Evolutionary conservation across 768 basidiomycete genomes (phyloP).

Genomic region (Russula sp.): DNA sequence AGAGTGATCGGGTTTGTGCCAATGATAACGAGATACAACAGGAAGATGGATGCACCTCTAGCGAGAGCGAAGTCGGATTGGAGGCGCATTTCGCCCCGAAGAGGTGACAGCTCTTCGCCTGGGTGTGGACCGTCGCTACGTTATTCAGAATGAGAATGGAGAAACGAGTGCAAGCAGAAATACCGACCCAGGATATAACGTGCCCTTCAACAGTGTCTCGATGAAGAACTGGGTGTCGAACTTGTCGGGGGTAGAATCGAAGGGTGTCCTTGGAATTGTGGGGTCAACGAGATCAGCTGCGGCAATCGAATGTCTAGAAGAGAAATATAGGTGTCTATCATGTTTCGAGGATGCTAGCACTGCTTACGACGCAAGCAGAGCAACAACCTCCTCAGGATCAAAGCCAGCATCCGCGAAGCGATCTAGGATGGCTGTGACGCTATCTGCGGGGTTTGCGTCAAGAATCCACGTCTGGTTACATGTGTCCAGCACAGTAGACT

Average conservation of each 20-base stretch:
- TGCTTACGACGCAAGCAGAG: slow-evolving; percentile 32
- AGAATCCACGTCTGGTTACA: neutral
- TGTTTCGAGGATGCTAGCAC: neutral
- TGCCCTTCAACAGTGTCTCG: slow-evolving; percentile 33
- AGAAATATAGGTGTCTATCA: slow-evolving; percentile 18
- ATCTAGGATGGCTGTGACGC: slow-evolving; percentile 26
- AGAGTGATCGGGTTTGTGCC: neutral
- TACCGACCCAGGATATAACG: slow-evolving; percentile 28
- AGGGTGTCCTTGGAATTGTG: slow-evolving; percentile 32
- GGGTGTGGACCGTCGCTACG: slow-evolving; percentile 25
- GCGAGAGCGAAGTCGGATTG: slow-evolving; percentile 32
- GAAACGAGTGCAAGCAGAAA: no score
- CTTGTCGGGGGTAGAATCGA: slow-evolving; percentile 28
- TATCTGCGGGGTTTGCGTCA: slow-evolving; percentile 13
- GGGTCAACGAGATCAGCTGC: slow-evolving; percentile 26
- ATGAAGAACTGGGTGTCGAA: slow-evolving; percentile 33
- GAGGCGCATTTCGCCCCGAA: slow-evolving; percentile 33
- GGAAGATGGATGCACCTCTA: slow-evolving; percentile 15
- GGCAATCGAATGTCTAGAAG: slow-evolving; percentile 24
- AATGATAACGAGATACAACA: neutral
- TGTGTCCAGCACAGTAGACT: neutral
- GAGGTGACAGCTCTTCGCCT: slow-evolving; percentile 31
- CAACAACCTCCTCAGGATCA: slow-evolving; percentile 31
- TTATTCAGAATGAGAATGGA: neutral
- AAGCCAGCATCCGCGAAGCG: slow-evolving; percentile 35